phyloP scores from a whole-genome alignment of 345 rosid genomes.

The Acer saccharum region DNA sequence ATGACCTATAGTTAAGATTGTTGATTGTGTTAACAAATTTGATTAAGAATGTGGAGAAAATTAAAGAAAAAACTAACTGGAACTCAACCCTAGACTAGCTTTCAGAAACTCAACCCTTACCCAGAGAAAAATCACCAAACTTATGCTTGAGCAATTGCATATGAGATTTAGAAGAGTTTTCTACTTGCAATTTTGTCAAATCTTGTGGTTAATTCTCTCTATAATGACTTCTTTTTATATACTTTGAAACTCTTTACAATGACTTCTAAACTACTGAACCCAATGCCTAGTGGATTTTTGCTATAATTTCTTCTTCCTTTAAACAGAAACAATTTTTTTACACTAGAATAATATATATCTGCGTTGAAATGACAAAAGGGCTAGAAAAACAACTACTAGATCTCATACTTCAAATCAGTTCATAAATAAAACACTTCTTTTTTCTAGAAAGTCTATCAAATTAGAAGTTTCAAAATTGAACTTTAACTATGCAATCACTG shows the following conservation, averaged over 20 bases:
- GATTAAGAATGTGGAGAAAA: background rate
- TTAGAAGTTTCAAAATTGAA: background rate
- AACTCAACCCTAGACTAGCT: background rate
- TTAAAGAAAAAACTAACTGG: background rate
- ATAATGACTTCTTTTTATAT: background rate
- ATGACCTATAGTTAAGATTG: background rate
- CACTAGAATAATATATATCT: background rate
- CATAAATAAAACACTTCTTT: background rate
- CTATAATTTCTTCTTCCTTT: background rate
- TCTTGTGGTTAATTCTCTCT: background rate
- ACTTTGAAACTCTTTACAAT: background rate
- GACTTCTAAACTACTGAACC: background rate
- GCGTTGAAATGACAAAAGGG: background rate
- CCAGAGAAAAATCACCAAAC: background rate
- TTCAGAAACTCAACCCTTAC: background rate
- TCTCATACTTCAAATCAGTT: background rate
- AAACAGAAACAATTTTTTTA: background rate
- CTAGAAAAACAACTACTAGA: background rate
- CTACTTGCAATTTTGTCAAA: background rate
- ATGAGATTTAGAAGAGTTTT: background rate
- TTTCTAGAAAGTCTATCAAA: background rate
- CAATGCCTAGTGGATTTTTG: background rate
- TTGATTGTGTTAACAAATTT: background rate
- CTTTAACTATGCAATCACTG: background rate
- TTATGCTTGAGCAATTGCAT: background rate